Evolutionary conservation across 2,329 filamentous ascomycete species (phyloP), one percentile per base, ranked within the genome.

Genomic region (Microsporum audouinii): DNA sequence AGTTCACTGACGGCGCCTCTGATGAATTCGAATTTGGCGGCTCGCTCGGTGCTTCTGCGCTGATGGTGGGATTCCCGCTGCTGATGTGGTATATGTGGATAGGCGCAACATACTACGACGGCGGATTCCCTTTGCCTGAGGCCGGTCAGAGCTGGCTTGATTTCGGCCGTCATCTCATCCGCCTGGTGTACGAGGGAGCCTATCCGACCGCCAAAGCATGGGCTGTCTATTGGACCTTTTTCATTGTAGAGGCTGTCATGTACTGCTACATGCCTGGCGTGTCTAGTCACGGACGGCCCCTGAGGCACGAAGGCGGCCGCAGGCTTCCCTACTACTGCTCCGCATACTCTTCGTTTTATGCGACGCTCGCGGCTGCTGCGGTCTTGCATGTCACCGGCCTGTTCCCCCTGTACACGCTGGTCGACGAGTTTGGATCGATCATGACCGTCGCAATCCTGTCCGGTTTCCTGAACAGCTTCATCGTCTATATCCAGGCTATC

Each of bases 71-170:
- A 51, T 99, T 97, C 76, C 94, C 94, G n/a, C 64, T 87, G 45
- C 82, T 99, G 68, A 97, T 97, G 92, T 96, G 89, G 82, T 97
- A 96, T 78, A 96, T 99, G 91, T 97, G 91, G 91, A 86, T 95
- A 73, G 94, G 94, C 57, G 88, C 92, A 38, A 91, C 87, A 58
- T 96, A 92, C 77, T 97, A 96, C 77, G 79, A 90, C 71, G 92
- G 92, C 67, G 85, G 88, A 65, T 80, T 95, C 58, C 94, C 94
- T n/a, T 76, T 78, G 51, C 88, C 84, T 1, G 76, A 77, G 1
- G 72, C 82, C 49, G 88, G 82, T 49, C 82, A 95, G 78, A 85
- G 80, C 67, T 83, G 84, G 72, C 66, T 70, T 10, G 85, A 91
- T 14, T 97, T 96, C 72, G 79, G 82, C 60, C 75, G 79, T 61